Evolutionary conservation across 176 grass and related monocot species (phyloP).

Genomic region (Oropetium thomaeum): DNA sequence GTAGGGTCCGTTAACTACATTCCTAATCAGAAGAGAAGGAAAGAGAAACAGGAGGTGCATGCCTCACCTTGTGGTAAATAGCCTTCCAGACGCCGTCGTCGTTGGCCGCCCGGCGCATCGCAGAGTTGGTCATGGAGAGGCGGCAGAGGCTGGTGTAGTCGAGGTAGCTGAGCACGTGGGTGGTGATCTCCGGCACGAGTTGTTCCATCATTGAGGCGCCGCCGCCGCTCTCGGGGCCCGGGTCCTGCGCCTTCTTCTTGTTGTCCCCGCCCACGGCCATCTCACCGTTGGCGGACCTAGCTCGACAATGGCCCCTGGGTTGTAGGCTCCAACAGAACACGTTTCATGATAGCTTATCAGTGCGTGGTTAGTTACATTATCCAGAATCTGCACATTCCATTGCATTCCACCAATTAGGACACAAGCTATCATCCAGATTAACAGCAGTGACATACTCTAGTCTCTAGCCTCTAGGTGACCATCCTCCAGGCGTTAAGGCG

Average conservation of each 20-base stretch:
- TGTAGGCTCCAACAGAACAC: slow-evolving; percentile 57
- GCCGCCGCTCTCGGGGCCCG: slow-evolving; percentile 2
- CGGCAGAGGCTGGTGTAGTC: slow-evolving; percentile 90
- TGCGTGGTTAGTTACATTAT: slow-evolving; percentile 43
- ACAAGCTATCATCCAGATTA: slow-evolving; percentile 50
- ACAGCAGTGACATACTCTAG: slow-evolving; percentile 55
- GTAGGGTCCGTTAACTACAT: slow-evolving; percentile 5
- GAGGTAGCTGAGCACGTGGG: slow-evolving; percentile 88
- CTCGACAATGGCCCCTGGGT: slow-evolving; percentile 18
- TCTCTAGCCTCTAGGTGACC: slow-evolving; percentile 52
- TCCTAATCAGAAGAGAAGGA: not conserved
- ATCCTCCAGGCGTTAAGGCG: slow-evolving; percentile 63
- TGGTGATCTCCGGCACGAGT: slow-evolving; percentile 94
- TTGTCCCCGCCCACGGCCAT: slow-evolving; percentile 58
- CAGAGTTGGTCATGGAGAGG: slow-evolving; percentile 95
- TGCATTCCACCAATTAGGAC: slow-evolving; percentile 63
- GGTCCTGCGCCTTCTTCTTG: slow-evolving; percentile 41
- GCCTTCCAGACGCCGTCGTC: slow-evolving; percentile 92
- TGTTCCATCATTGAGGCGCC: slow-evolving; percentile 94
- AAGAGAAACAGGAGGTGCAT: not conserved
- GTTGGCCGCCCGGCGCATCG: slow-evolving; percentile 91
- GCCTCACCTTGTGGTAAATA: slow-evolving; percentile 77
- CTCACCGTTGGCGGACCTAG: slow-evolving; percentile 36
- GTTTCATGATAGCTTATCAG: not conserved
- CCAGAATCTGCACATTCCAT: slow-evolving; percentile 42